A percentile compares a stretch with the other conserved stretches of the same genome.
These are phyloP conservation scores for Cyamopsis tetragonoloba DNA, from an alignment of 306 rosid species.

Conservation along the genomic window DNA sequence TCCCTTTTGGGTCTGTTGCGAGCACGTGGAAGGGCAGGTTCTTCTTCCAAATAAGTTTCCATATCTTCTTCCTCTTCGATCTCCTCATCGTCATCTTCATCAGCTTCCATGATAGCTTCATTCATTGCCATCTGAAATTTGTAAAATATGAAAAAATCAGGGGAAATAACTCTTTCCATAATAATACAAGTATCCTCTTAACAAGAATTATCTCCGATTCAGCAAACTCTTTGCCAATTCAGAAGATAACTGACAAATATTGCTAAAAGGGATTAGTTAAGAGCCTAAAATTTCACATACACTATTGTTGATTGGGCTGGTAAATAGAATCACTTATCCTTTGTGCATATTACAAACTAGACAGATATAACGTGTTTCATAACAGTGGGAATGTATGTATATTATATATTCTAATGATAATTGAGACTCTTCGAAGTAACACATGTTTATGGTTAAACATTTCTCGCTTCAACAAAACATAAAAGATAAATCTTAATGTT, in stretches of 20 bases:
- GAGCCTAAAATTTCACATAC: background rate
- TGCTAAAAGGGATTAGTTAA: background rate
- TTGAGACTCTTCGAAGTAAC: too few species aligned
- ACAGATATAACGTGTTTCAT: background rate
- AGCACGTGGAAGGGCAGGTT: slow-evolving; percentile 56
- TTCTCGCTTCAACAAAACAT: background rate
- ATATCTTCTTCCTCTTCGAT: background rate
- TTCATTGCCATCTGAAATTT: slow-evolving; percentile 66
- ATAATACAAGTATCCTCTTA: background rate
- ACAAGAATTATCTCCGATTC: slow-evolving; percentile 4
- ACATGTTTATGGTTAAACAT: too few species aligned
- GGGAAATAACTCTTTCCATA: background rate
- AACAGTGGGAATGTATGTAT: background rate
- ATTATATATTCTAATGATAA: background rate
- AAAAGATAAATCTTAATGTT: too few species aligned
- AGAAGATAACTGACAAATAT: background rate
- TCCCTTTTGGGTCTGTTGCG: slow-evolving; percentile 86
- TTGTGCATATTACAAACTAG: background rate
- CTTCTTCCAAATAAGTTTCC: slow-evolving; percentile 37
- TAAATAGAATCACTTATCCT: slow-evolving; percentile 7
- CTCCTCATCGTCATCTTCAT: slow-evolving; percentile 25
- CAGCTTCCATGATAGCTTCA: slow-evolving; percentile 68
- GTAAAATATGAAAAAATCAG: slow-evolving; percentile 10
- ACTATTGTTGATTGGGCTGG: background rate
- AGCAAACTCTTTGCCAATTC: background rate